Evolutionary conservation across 2,329 filamentous ascomycete genomes (phyloP), one percentile per base, ranked within the genome.

Genomic region (Microcyclospora pomicola): DNA sequence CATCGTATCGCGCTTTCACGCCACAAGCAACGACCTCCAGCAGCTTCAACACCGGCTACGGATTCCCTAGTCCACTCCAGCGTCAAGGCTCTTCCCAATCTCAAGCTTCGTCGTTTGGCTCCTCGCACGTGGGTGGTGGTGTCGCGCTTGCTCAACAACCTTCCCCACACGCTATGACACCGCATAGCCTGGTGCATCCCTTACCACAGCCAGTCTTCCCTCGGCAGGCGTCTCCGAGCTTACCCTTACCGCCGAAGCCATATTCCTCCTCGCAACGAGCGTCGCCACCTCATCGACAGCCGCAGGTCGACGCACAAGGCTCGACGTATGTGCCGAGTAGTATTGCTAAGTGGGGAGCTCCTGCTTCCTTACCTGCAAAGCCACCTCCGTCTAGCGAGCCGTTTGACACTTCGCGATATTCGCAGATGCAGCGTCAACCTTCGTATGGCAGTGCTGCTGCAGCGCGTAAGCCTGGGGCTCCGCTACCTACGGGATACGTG

Each of bases 301-400:
- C 29, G 36, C 40, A 40, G 19, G 36, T 14, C 27, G 36, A 31
- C 27, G 30, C 15, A 31, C 38, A 9, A 28, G 35, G 14, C 33
- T 35, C 19, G 27, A 35, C 16, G 27, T 31, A 27, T 33, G 33
- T 15, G 38, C 60, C 64, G 41, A 69, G 62, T 50, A 67, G 65
- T 46, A 68, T 73, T 37, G 67, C 69, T n/a, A 72, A 72, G 46
- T 73, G 68, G 56, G 70, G 69, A 24, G 68, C 69, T 27, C 66
- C 69, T 5, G 58, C 69, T 12, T 68, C 69, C 36, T 57, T 74
- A 32, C 71, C 71, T 34, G 64, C 69, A 9, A 73, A 72, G 49
- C 71, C 71, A 28, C 69, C 70, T 34, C 57, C 65, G 2, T 54
- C 53, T 9, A 31, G 12, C 14, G 60, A 52, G 34, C 43, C 49